These are phyloP conservation scores for Paraconiothyrium brasiliense DNA, from an alignment of 2,329 filamentous ascomycete genomes.

Conservation along the genomic window DNA sequence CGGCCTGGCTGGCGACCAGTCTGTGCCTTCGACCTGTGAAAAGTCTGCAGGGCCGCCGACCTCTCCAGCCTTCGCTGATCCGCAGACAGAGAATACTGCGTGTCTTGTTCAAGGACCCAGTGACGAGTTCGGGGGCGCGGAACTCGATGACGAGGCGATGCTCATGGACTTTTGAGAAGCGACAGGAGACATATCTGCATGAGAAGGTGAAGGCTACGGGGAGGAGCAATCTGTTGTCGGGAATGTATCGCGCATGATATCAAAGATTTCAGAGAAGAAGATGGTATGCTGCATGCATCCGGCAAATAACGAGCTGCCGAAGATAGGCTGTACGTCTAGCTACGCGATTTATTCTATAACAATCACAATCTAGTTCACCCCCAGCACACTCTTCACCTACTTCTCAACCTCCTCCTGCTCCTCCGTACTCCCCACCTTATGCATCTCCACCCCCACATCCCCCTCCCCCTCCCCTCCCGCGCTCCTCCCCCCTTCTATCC, in stretches of 20 bases:
- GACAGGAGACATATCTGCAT: no score
- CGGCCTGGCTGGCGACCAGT: neutral
- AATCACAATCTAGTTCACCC: no score
- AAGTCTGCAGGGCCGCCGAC: neutral
- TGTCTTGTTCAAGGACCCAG: constrained; percentile 28
- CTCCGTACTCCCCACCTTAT: constrained; percentile 60
- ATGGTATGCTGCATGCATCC: no score
- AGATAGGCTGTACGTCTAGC: no score
- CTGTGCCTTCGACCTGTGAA: neutral
- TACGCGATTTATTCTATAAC: no score
- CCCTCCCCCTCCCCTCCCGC: constrained; percentile 13
- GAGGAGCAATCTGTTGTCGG: no score
- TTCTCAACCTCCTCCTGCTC: constrained; percentile 70
- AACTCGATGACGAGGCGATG: neutral
- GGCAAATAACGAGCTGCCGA: no score
- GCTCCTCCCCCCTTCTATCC: constrained; percentile 60
- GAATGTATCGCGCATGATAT: no score
- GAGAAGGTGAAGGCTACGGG: no score
- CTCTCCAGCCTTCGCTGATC: neutral
- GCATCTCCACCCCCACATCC: constrained; percentile 39
- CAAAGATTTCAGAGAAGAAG: no score
- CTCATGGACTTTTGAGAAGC: neutral
- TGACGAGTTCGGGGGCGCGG: constrained; percentile 21
- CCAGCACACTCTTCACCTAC: constrained; percentile 17
- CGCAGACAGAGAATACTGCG: constrained; percentile 15